phyloP scores from a whole-genome alignment of 2,329 filamentous ascomycete species.

The Leptodontidium sp. region DNA sequence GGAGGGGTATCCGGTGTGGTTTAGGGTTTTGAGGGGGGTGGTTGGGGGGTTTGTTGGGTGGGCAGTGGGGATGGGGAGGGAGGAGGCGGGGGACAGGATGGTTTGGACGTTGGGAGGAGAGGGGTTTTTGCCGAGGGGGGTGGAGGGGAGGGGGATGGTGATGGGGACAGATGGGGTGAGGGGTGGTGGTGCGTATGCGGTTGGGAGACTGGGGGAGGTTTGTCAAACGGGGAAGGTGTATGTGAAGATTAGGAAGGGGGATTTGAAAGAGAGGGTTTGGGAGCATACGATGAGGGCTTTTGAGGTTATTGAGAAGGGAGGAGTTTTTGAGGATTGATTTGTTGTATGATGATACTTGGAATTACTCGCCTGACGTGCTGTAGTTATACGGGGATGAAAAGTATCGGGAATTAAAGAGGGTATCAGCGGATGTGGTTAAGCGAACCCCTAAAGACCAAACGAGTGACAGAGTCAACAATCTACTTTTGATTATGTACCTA shows the following conservation, averaged over 20 bases:
- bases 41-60: slow-evolving; percentile 41
- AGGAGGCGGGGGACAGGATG: slow-evolving; percentile 47
- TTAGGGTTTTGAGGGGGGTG: slow-evolving; percentile 43
- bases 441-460: neutral
- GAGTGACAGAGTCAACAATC: neutral
- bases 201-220: slow-evolving; percentile 35
- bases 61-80: slow-evolving; percentile 37
- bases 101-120: slow-evolving; percentile 37
- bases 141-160: slow-evolving; percentile 23
- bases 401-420: neutral
- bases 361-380: too few species aligned
- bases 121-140: neutral
- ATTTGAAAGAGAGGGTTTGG: slow-evolving; percentile 36
- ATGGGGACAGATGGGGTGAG: slow-evolving; percentile 35
- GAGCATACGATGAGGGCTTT: slow-evolving; percentile 40
- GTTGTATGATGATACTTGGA: neutral
- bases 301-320: slow-evolving; percentile 38
- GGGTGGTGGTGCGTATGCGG: slow-evolving; percentile 43
- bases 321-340: slow-evolving; percentile 43
- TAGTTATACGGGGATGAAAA: neutral
- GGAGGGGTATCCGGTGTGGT: slow-evolving; percentile 44
- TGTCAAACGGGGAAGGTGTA: slow-evolving; percentile 33
- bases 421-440: neutral
- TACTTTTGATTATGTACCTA: neutral
- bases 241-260: slow-evolving; percentile 35